Conservation (phyloP, 2,329 filamentous ascomycete species). For the Colletotrichum endophyticum region DNA sequence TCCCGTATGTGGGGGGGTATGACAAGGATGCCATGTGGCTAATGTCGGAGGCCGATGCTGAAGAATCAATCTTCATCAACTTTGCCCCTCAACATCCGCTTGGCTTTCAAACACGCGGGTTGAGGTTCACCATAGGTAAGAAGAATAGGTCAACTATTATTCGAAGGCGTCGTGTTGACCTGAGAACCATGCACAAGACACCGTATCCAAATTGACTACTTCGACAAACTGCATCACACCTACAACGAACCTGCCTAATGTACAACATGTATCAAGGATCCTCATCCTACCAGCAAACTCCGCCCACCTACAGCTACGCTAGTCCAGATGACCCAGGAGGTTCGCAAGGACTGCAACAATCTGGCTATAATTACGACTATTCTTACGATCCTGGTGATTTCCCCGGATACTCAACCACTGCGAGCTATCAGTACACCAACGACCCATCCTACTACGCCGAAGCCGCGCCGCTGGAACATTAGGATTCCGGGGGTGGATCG, state of each 20-base stretch:
- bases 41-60: not conserved
- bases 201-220: too few species aligned
- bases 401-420: not conserved
- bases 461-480: not conserved
- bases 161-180: too few species aligned
- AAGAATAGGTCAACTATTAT: too few species aligned
- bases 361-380: not conserved
- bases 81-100: not conserved
- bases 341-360: not conserved
- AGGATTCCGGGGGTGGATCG: not conserved
- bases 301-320: not conserved
- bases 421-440: not conserved
- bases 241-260: rapidly evolving
- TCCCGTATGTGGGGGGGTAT: not conserved
- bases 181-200: too few species aligned
- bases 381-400: not conserved
- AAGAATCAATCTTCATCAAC: not conserved
- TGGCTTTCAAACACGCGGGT: too few species aligned
- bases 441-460: not conserved
- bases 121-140: too few species aligned
- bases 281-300: not conserved
- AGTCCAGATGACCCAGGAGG: not conserved
- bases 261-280: not conserved
- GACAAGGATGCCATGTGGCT: not conserved
- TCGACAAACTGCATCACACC: not conserved